Conservation (phyloP, 345 rosid genomes). For the Anastatica hierochuntica region DNA sequence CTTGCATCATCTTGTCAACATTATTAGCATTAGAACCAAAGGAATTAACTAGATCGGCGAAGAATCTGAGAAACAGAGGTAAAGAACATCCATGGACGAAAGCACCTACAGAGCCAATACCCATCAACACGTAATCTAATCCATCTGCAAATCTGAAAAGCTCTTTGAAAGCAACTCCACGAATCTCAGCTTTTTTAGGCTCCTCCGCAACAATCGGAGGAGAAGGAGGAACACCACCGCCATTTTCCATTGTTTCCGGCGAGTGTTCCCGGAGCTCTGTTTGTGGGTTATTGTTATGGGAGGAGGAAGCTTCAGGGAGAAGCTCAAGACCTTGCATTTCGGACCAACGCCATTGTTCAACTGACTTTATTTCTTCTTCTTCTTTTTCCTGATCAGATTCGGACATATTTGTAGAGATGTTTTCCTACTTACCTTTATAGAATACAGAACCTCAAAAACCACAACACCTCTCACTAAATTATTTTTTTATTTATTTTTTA, state of each 20-base stretch:
- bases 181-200: constrained; percentile 42
- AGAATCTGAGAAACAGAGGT: constrained; percentile 89
- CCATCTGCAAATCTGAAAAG: constrained; percentile 97
- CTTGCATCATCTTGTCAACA: constrained; percentile 92
- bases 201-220: constrained; percentile 16
- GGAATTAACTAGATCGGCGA: constrained; percentile 98
- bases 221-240: constrained; percentile 15
- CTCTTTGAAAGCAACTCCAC: constrained; percentile 58
- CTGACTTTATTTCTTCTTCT: constrained; percentile 48
- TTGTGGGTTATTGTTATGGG: constrained; percentile 15
- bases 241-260: constrained; percentile 52
- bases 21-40: constrained; percentile 90
- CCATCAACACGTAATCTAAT: constrained; percentile 86
- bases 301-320: constrained; percentile 31
- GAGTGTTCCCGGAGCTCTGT: constrained; percentile 7
- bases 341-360: constrained; percentile 93
- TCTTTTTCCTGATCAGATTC: constrained; percentile 31
- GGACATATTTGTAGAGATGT: constrained; percentile 65
- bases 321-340: constrained; percentile 99
- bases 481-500: neutral
- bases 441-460: constrained; percentile 31
- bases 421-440: constrained; percentile 31
- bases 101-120: constrained; percentile 93
- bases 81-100: constrained; percentile 88
- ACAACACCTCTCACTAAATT: neutral